phyloP scores from a whole-genome alignment of 305 asterid genomes.

The Fraxinus ornus region DNA sequence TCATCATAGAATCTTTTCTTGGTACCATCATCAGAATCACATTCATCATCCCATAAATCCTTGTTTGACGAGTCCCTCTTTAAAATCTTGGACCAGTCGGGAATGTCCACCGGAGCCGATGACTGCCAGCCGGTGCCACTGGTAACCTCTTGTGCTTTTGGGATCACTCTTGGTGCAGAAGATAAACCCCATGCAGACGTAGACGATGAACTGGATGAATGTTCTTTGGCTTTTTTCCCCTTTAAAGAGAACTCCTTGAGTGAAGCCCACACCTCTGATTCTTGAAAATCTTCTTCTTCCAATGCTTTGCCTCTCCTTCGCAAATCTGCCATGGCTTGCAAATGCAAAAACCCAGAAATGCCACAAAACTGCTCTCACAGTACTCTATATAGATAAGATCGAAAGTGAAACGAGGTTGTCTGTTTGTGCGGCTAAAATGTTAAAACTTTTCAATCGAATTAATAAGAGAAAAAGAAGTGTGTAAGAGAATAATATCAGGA shows the following conservation, averaged over 20 bases:
- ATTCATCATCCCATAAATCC: slow-evolving; percentile 35
- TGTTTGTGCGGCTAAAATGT: neutral
- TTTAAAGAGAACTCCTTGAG: neutral
- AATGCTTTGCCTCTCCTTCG: slow-evolving; percentile 20
- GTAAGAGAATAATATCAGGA: slow-evolving; percentile 39
- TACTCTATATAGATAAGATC: neutral
- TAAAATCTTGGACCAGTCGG: slow-evolving; percentile 48
- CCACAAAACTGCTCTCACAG: neutral
- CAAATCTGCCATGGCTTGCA: slow-evolving; percentile 26
- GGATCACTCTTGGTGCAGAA: slow-evolving; percentile 29
- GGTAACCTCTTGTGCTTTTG: slow-evolving; percentile 28
- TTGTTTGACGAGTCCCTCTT: slow-evolving; percentile 28
- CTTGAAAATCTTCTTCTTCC: slow-evolving; percentile 40
- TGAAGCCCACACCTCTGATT: slow-evolving; percentile 51
- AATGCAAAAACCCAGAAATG: neutral
- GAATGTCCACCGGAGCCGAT: slow-evolving; percentile 41
- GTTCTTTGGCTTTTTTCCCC: slow-evolving; percentile 13
- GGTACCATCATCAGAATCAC: slow-evolving; percentile 7
- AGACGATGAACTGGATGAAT: slow-evolving; percentile 10
- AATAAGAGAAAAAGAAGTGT: slow-evolving; percentile 3
- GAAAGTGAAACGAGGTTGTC: neutral
- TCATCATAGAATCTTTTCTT: neutral
- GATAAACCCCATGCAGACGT: slow-evolving; percentile 33
- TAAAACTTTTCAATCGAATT: slow-evolving; percentile 18
- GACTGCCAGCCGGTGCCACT: slow-evolving; percentile 1